These are phyloP conservation scores for Circinella minor DNA, from an alignment of 371 early-diverging fungal genomes.

Conservation along the genomic window DNA sequence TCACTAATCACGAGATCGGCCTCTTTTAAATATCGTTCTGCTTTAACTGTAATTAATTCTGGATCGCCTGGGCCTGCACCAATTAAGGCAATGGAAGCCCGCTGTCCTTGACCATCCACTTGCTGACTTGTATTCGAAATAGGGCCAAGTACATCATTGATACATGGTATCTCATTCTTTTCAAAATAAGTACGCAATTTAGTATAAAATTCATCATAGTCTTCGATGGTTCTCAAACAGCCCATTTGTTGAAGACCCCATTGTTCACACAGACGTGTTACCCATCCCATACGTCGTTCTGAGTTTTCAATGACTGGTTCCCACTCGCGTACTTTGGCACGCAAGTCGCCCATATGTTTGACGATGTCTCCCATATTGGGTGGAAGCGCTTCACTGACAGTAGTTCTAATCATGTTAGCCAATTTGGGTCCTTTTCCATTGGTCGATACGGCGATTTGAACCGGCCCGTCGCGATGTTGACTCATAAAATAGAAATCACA, in stretches of 20 bases:
- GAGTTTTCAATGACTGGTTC: constrained; percentile 71
- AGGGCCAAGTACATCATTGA: constrained; percentile 27
- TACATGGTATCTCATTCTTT: constrained; percentile 32
- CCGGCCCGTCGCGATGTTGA: constrained; percentile 79
- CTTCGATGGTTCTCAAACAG: constrained; percentile 20
- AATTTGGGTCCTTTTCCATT: constrained; percentile 90
- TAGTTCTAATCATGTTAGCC: constrained; percentile 78
- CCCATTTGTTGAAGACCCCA: constrained; percentile 50
- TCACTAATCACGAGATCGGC: constrained; percentile 88
- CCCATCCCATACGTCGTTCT: constrained; percentile 84
- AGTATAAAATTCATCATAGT: constrained; percentile 42
- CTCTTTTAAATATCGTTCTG: constrained; percentile 57
- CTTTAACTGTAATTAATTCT: constrained; percentile 74
- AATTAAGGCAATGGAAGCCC: constrained; percentile 63
- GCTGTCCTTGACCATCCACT: too few relatives aligned
- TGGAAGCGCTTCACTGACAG: constrained; percentile 70
- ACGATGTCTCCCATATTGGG: constrained; percentile 72
- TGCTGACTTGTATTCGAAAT: background rate
- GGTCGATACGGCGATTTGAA: constrained; percentile 90
- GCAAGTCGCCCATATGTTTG: constrained; percentile 69
- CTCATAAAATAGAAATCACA: constrained; percentile 96
- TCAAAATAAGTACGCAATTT: constrained; percentile 65
- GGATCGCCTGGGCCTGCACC: constrained; percentile 93
- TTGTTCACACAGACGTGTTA: constrained; percentile 70
- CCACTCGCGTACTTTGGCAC: constrained; percentile 68